Conservation (phyloP, 1,284 basidiomycete genomes). For the Tilletia setariae region DNA sequence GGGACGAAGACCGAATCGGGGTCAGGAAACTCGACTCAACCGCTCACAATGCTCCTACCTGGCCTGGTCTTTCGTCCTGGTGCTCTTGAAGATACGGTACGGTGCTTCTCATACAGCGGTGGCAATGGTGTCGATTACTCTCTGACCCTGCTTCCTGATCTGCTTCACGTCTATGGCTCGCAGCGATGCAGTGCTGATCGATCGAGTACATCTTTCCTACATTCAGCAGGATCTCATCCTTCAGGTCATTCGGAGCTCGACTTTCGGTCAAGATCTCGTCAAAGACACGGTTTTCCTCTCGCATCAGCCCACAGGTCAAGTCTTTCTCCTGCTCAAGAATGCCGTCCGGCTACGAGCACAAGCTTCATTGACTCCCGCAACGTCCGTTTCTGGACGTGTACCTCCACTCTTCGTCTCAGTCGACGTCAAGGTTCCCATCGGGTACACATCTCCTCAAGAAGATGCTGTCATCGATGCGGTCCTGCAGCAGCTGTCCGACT, state of each 20-base stretch:
- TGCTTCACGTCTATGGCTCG: neutral
- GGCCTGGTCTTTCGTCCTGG: neutral
- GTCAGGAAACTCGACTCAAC: neutral
- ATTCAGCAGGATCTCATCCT: neutral
- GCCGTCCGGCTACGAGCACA: neutral
- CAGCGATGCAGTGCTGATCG: constrained; percentile 4
- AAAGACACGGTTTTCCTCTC: neutral
- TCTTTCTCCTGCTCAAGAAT: neutral
- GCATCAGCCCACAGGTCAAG: constrained; percentile 5
- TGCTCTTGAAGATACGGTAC: neutral
- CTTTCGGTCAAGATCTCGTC: neutral
- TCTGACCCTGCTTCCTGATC: neutral
- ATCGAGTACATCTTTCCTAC: neutral
- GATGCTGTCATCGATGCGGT: neutral
- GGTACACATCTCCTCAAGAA: neutral
- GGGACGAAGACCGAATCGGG: neutral
- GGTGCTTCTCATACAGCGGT: neutral
- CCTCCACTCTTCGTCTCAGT: neutral
- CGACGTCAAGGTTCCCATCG: neutral
- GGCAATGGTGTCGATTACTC: neutral
- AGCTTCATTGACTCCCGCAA: neutral
- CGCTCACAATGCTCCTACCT: neutral
- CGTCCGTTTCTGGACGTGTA: neutral
- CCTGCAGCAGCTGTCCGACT: neutral
- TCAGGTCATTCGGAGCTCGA: neutral